phyloP scores from a whole-genome alignment of 371 early-diverging fungal genomes.

The Apophysomyces sp. region DNA sequence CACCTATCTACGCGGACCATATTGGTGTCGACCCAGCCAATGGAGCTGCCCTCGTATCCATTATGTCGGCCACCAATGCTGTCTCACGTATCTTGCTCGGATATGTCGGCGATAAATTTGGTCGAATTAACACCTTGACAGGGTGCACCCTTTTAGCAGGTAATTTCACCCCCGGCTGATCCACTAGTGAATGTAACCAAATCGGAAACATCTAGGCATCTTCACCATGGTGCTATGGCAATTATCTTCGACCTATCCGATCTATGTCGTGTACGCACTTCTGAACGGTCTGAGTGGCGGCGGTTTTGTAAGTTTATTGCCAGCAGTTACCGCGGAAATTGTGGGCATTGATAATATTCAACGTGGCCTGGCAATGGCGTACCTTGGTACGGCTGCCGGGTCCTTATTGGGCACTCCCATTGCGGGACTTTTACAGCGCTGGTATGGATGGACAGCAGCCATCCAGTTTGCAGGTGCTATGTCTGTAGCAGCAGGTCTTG shows the following conservation, averaged over 20 bases:
- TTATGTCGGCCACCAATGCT: constrained; percentile 51
- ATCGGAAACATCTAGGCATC: constrained; percentile 14
- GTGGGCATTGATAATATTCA: constrained; percentile 46
- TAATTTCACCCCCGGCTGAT: constrained; percentile 5
- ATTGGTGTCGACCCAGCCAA: constrained; percentile 25
- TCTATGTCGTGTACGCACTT: constrained; percentile 48
- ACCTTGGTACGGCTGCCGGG: constrained; percentile 40
- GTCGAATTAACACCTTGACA: constrained; percentile 52
- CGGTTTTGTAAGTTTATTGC: constrained; percentile 44
- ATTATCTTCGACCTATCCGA: constrained; percentile 43
- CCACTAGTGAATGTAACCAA: too few species aligned
- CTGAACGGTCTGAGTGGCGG: constrained; percentile 49
- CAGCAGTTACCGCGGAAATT: constrained; percentile 48
- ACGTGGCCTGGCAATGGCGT: constrained; percentile 38
- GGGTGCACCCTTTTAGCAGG: constrained; percentile 38
- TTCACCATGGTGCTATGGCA: constrained; percentile 67
- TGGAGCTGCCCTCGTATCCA: constrained; percentile 36
- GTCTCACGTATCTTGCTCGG: constrained; percentile 39
- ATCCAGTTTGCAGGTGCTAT: constrained; percentile 53
- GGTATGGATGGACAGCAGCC: constrained; percentile 44
- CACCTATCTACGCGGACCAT: constrained; percentile 39
- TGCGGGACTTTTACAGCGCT: constrained; percentile 41
- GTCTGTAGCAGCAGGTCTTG: constrained; percentile 29
- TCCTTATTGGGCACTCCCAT: constrained; percentile 50
- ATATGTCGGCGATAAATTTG: constrained; percentile 34